Evolutionary conservation across 257 asterid genomes (phyloP).

Genomic region (Petunia axillaris): DNA sequence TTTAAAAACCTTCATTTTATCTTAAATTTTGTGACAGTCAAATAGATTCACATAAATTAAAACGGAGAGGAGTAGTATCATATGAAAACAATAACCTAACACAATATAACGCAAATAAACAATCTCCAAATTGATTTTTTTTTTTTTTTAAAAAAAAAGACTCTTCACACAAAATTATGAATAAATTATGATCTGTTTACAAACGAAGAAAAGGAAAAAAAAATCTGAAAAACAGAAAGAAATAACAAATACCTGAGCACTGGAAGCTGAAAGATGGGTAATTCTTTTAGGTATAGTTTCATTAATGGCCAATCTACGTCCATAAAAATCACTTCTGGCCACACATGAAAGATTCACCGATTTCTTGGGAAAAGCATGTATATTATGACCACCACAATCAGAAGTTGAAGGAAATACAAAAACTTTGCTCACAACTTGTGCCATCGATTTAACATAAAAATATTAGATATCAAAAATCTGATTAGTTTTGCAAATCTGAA

Average conservation of each 20-base stretch:
- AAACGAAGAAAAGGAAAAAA: not conserved
- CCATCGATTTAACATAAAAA: not conserved
- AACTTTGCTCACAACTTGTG: constrained; percentile 6
- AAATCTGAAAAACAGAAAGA: not conserved
- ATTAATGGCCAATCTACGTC: not conserved
- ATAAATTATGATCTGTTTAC: too few species aligned
- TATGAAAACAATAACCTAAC: not conserved
- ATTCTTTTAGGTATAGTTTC: not conserved
- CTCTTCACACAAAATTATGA: too few species aligned
- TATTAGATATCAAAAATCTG: not conserved
- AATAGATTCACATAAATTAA: too few species aligned
- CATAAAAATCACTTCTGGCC: constrained; percentile 15
- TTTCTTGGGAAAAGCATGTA: constrained; percentile 9
- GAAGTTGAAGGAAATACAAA: not conserved
- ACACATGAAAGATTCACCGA: not conserved
- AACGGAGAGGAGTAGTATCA: not conserved
- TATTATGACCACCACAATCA: not conserved
- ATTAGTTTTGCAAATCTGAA: not conserved
- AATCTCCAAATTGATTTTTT: not conserved
- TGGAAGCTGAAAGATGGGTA: not conserved
- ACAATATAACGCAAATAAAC: not conserved
- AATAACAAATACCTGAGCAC: not conserved
- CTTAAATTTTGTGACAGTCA: too few species aligned
- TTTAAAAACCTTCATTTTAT: too few species aligned
- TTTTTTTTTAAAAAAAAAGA: too few species aligned